Evolutionary conservation across 2,329 filamentous ascomycete species (phyloP), one percentile per base, ranked within the genome.

Genomic region (Trichoderma simmonsii): DNA sequence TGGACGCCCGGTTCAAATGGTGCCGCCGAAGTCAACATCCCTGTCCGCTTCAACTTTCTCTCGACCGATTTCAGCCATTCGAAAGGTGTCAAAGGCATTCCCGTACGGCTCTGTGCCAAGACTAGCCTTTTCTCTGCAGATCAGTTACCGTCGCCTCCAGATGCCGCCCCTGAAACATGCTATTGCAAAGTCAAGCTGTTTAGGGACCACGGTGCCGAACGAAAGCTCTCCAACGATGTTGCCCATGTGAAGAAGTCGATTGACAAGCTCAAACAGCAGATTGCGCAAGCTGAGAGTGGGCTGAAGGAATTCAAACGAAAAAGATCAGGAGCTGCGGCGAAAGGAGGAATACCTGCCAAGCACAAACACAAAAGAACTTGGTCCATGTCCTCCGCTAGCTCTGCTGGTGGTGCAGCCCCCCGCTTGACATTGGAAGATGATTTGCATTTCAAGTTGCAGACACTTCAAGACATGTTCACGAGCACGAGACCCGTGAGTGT

Each of bases 61-160:
- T 99, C 96, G 0, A 99, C 96, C 9, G 96, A 99, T 80, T 99
- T 98, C 80, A 98, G 95, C 81, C 96, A 98, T 79, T 98, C 96
- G 11, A 99, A 99, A 79, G 96, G 96, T 60, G 96, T 99, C 63
- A 99, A 98, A 82, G 96, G 96, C 43, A 98, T 98, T 75, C 95
- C 96, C 0, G 95, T 99, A 5, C 87, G 96, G 70, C 87, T 98
- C 0, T 98, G 95, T 81, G 91, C 95, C 15, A 98, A 98, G 82
- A 98, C 96, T 0, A 92, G 92, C 74, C 82, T 91, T 12, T 73
- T 95, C 1, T 83, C 87, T 0, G 82, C 85, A 18, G 86, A 87
- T 30, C 82, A 86, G 9, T 85, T 86, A 2, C 83, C 85, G 15
- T 82, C 83, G 5, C 80, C 85, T 1, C 79, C 82, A 9, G 85